Conservation (phyloP, 2,329 filamentous ascomycete species). For the Pseudogymnoascus sp. region DNA sequence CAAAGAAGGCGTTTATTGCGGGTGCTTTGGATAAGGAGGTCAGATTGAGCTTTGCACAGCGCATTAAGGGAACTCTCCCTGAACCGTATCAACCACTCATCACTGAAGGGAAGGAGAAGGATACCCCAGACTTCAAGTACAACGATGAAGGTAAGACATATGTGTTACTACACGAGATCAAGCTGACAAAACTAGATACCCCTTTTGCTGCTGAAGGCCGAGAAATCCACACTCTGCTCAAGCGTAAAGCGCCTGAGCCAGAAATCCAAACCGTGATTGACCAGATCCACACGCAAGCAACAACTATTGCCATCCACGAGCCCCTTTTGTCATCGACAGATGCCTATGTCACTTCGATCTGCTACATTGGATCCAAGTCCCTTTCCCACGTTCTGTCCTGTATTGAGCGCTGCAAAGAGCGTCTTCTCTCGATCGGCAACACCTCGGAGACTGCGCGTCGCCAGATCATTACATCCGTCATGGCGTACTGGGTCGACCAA, state of each 20-base stretch:
- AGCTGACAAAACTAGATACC: slow-evolving; percentile 39
- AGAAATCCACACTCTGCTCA: slow-evolving; percentile 70
- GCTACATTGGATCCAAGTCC: slow-evolving; percentile 89
- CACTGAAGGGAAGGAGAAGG: slow-evolving; percentile 80
- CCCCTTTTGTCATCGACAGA: slow-evolving; percentile 82
- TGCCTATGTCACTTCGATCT: slow-evolving; percentile 87
- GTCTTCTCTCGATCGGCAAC: slow-evolving; percentile 70
- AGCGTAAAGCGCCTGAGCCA: slow-evolving; percentile 76
- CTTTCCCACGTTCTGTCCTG: slow-evolving; percentile 91
- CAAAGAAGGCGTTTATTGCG: slow-evolving; percentile 86
- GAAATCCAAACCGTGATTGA: slow-evolving; percentile 78
- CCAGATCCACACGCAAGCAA: slow-evolving; percentile 71
- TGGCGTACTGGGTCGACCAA: slow-evolving; percentile 88
- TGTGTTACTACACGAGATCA: background rate
- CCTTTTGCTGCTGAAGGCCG: slow-evolving; percentile 81
- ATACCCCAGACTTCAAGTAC: slow-evolving; percentile 94
- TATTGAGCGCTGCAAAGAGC: slow-evolving; percentile 89
- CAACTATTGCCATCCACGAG: slow-evolving; percentile 59
- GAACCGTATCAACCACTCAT: slow-evolving; percentile 76
- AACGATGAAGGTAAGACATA: slow-evolving; percentile 57
- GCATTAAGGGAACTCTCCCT: slow-evolving; percentile 88
- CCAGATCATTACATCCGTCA: slow-evolving; percentile 85
- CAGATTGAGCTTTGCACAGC: slow-evolving; percentile 87
- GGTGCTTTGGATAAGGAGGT: slow-evolving; percentile 95
- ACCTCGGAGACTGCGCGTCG: slow-evolving; percentile 67